phyloP scores from a whole-genome alignment of 1,284 basidiomycete genomes.

The Ganoderma lucidum region DNA sequence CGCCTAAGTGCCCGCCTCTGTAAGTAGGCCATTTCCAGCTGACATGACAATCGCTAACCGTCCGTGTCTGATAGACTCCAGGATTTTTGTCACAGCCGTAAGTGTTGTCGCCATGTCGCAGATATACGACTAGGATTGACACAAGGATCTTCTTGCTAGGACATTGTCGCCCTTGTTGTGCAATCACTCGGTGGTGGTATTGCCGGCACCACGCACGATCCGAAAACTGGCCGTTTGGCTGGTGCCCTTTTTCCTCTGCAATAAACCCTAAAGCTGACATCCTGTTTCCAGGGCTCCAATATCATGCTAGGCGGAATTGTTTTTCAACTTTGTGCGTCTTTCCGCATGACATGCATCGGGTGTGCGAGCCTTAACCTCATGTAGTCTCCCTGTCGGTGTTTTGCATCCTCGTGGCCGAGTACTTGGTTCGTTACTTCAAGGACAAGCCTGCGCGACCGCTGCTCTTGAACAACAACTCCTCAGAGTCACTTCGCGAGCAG shows the following conservation, averaged over 20 bases:
- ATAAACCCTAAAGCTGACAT: not conserved
- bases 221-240: constrained; percentile 14
- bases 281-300: constrained; percentile 32
- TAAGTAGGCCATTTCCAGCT: constrained; percentile 36
- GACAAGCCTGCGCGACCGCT: constrained; percentile 45
- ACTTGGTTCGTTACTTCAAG: constrained; percentile 47
- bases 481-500: constrained; percentile 17
- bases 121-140: not conserved
- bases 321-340: constrained; percentile 46
- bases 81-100: constrained; percentile 45
- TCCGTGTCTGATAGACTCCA: constrained; percentile 41
- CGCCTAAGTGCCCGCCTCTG: constrained; percentile 44
- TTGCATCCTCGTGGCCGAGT: constrained; percentile 49
- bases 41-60: constrained; percentile 2
- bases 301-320: constrained; percentile 59
- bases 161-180: constrained; percentile 50
- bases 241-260: not conserved
- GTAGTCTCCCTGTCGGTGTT: constrained; percentile 50
- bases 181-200: constrained; percentile 54
- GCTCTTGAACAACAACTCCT: constrained; percentile 8
- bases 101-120: constrained; percentile 8
- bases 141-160: constrained; percentile 31
- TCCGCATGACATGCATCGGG: constrained; percentile 35
- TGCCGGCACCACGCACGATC: constrained; percentile 27
- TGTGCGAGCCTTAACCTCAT: constrained; percentile 36